Percentiles rank a stretch among this genome's conserved stretches.
Conservation (phyloP, 208 protist genomes). For the Strigomonas culicis region DNA sequence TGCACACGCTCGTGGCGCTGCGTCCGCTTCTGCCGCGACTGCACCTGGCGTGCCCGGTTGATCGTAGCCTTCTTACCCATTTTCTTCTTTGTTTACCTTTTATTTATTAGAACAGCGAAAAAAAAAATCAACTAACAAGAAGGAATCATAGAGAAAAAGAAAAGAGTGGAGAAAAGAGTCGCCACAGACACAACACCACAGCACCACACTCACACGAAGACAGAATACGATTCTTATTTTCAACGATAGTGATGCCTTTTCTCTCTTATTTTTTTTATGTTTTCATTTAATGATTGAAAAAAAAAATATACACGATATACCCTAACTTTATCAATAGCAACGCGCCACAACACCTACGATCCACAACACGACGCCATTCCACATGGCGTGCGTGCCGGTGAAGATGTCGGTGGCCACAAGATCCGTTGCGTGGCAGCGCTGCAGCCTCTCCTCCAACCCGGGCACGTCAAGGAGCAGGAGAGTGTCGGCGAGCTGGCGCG, state of each 20-base stretch:
- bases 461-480: background rate
- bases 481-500: background rate
- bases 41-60: constrained; percentile 48
- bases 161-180: background rate
- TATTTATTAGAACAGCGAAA: constrained; percentile 1
- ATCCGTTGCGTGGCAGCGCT: no score
- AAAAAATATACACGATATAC: constrained; percentile 3
- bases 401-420: no score
- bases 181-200: background rate
- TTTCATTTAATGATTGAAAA: background rate
- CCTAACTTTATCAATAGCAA: no score
- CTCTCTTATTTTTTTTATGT: constrained; percentile 6
- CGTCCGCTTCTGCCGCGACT: constrained; percentile 45
- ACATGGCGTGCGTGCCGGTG: no score
- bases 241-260: constrained; percentile 1
- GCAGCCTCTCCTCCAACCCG: no score
- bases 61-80: constrained; percentile 78
- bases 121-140: constrained; percentile 12
- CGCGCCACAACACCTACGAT: no score
- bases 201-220: background rate
- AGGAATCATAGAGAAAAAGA: constrained; percentile 9
- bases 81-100: background rate
- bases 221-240: no score
- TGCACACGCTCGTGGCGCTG: constrained; percentile 51
- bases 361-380: no score